Evolutionary conservation across 345 rosid species (phyloP).

Genomic region (Physaria fendleri): DNA sequence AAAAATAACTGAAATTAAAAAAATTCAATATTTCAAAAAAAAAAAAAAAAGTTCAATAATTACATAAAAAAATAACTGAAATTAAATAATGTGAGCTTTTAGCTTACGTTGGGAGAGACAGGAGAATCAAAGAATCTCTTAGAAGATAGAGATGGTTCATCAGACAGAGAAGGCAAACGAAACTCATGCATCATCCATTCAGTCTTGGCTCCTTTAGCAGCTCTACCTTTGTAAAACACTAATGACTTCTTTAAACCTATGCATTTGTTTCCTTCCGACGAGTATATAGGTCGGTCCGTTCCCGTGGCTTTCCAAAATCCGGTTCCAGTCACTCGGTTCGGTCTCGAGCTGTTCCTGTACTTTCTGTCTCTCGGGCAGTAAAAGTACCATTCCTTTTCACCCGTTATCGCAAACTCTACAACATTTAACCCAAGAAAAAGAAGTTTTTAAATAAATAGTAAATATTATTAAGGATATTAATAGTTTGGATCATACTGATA

Average conservation of each 20-base stretch:
- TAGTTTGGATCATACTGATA: too few species aligned
- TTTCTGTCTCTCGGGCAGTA: slow-evolving; percentile 82
- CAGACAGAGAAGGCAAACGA: slow-evolving; percentile 58
- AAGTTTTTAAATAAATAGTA: not conserved
- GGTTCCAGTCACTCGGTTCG: slow-evolving; percentile 70
- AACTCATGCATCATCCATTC: slow-evolving; percentile 98
- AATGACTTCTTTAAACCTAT: slow-evolving; percentile 88
- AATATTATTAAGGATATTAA: too few species aligned
- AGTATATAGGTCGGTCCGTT: slow-evolving; percentile 73
- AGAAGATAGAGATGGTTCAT: too few species aligned
- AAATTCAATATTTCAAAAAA: too few species aligned
- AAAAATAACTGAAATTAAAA: too few species aligned
- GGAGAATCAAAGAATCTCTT: slow-evolving; percentile 30
- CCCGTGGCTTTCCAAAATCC: slow-evolving; percentile 96
- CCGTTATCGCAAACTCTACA: slow-evolving; percentile 50
- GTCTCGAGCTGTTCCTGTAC: slow-evolving; percentile 72
- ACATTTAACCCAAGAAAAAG: not conserved
- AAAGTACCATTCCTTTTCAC: slow-evolving; percentile 86
- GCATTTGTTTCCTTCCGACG: slow-evolving; percentile 58
- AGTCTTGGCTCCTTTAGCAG: slow-evolving; percentile 76
- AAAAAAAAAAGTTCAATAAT: too few species aligned
- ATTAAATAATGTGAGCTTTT: not conserved
- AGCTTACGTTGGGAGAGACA: slow-evolving; percentile 52
- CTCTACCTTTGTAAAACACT: slow-evolving; percentile 77
- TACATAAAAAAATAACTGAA: too few species aligned